phyloP scores from a whole-genome alignment of 2,329 filamentous ascomycete genomes.

The Delphinella strobiligena region DNA sequence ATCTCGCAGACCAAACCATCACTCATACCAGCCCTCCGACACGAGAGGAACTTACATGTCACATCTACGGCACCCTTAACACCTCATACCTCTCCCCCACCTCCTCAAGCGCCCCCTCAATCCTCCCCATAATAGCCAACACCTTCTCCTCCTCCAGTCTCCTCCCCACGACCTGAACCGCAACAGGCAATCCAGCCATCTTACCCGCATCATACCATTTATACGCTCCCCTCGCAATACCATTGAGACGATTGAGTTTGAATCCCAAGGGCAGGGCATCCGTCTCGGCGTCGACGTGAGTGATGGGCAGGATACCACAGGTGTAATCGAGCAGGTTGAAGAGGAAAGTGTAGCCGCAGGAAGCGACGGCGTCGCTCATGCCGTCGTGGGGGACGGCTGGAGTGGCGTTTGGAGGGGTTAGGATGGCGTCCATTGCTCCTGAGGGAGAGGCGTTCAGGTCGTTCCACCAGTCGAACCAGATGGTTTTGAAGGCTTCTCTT shows the following conservation, averaged over 20 bases:
- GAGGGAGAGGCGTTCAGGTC: slow-evolving; percentile 17
- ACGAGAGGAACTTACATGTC: too few species aligned
- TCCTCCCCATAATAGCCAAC: slow-evolving; percentile 62
- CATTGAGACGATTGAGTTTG: slow-evolving; percentile 55
- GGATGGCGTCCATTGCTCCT: slow-evolving; percentile 55
- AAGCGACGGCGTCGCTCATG: slow-evolving; percentile 75
- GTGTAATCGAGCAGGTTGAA: slow-evolving; percentile 90
- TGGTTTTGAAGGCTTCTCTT: slow-evolving; percentile 64
- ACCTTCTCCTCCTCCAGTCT: slow-evolving; percentile 82
- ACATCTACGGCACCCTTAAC: slow-evolving; percentile 26
- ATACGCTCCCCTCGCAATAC: slow-evolving; percentile 71
- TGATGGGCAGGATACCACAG: slow-evolving; percentile 70
- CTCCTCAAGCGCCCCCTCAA: slow-evolving; percentile 60
- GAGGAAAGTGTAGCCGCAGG: slow-evolving; percentile 85
- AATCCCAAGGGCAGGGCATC: slow-evolving; percentile 55
- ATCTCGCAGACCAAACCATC: too few species aligned
- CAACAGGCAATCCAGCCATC: slow-evolving; percentile 84
- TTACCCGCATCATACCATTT: slow-evolving; percentile 69
- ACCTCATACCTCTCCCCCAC: slow-evolving; percentile 38
- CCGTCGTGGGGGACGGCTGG: slow-evolving; percentile 77
- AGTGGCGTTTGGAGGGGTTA: slow-evolving; percentile 80
- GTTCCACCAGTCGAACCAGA: slow-evolving; percentile 82
- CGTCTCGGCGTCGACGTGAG: slow-evolving; percentile 60
- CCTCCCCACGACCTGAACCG: slow-evolving; percentile 69
- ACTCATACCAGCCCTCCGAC: too few species aligned